Conservation (phyloP, 2,329 filamentous ascomycete species). For the Arachnomyces sp. region DNA sequence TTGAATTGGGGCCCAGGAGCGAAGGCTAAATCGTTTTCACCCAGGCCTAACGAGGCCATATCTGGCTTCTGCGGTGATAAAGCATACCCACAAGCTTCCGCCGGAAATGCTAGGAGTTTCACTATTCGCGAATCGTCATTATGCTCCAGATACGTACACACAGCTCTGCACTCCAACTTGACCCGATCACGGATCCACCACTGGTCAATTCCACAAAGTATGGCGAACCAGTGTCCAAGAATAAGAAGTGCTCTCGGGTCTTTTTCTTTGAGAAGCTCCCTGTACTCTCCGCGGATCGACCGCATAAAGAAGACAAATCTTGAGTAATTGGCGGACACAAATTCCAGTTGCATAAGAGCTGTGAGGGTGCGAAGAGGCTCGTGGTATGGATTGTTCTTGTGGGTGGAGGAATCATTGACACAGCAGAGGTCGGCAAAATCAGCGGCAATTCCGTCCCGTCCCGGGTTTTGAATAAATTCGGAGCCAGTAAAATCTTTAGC, state of each 20-base stretch:
- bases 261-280: constrained; percentile 17
- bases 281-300: constrained; percentile 18
- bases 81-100: constrained; percentile 19
- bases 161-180: constrained; percentile 21
- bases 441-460: constrained; percentile 18
- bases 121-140: constrained; percentile 15
- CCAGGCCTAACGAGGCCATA: too few species aligned
- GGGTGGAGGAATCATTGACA: constrained; percentile 17
- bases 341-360: constrained; percentile 15
- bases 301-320: constrained; percentile 21
- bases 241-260: constrained; percentile 22
- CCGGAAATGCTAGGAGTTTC: constrained; percentile 18
- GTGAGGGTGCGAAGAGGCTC: constrained; percentile 16
- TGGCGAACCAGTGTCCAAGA: constrained; percentile 24
- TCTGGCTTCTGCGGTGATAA: not conserved
- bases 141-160: constrained; percentile 24
- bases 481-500: constrained; percentile 11
- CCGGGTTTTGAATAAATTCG: constrained; percentile 13
- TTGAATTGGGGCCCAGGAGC: too few species aligned
- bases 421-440: constrained; percentile 22
- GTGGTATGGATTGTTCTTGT: constrained; percentile 19
- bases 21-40: too few species aligned
- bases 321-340: constrained; percentile 13
- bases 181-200: constrained; percentile 25
- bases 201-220: constrained; percentile 22